These are phyloP conservation scores for Colletotrichum cordylinicola DNA, from an alignment of 2,329 filamentous ascomycete genomes.

Conservation along the genomic window DNA sequence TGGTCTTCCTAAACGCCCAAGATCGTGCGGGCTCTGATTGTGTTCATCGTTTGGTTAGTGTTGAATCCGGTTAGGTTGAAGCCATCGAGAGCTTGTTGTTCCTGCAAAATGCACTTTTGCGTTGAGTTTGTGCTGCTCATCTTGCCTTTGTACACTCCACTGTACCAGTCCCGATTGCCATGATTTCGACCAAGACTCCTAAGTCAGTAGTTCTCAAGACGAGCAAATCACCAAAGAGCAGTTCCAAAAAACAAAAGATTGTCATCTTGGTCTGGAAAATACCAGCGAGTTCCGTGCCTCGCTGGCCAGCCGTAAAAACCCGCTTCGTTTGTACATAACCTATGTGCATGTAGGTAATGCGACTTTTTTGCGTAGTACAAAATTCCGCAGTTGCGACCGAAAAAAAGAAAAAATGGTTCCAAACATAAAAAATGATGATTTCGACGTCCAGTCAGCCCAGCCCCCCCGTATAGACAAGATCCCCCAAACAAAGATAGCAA, in stretches of 20 bases:
- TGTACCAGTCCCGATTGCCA: background rate
- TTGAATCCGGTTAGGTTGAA: background rate
- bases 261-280: background rate
- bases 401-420: background rate
- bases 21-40: background rate
- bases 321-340: conserved; percentile 15
- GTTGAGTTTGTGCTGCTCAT: background rate
- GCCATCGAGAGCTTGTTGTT: background rate
- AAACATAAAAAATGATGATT: background rate
- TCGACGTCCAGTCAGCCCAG: background rate
- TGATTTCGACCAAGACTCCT: background rate
- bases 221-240: background rate
- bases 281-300: conserved; percentile 4
- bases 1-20: background rate
- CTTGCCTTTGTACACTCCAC: background rate
- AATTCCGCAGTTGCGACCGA: background rate
- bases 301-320: background rate
- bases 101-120: background rate
- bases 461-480: background rate
- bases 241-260: background rate
- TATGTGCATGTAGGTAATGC: background rate
- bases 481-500: background rate
- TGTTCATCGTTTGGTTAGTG: background rate
- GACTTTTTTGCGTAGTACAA: background rate
- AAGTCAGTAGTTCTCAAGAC: background rate